Evolutionary conservation across 352 stramenopile species (phyloP).

Genomic region (Phytophthora pistaciae): DNA sequence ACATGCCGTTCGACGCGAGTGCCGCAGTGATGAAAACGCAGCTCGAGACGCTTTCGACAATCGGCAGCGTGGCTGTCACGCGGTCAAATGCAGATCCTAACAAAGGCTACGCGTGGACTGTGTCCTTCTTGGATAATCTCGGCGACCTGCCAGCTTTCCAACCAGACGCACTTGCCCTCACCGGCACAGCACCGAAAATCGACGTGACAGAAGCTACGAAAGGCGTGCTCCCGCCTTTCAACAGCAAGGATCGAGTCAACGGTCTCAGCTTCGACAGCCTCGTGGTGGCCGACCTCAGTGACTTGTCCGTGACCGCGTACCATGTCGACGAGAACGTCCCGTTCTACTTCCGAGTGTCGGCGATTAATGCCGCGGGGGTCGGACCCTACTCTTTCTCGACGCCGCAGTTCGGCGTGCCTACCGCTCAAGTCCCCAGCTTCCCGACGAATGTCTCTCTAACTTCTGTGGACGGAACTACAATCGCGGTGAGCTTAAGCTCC

Average conservation of each 20-base stretch:
- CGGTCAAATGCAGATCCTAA: constrained; percentile 92
- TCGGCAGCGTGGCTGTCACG: constrained; percentile 89
- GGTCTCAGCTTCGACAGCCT: constrained; percentile 88
- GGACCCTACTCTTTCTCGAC: constrained; percentile 76
- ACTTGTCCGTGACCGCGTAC: constrained; percentile 82
- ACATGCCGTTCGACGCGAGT: constrained; percentile 91
- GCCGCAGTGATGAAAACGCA: constrained; percentile 90
- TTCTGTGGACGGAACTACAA: constrained; percentile 89
- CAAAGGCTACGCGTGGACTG: constrained; percentile 92
- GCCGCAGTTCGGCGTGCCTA: constrained; percentile 88
- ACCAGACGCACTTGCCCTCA: constrained; percentile 88
- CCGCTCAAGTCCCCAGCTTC: constrained; percentile 75
- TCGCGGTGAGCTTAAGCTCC: constrained; percentile 81
- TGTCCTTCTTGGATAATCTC: constrained; percentile 94
- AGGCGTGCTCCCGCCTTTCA: constrained; percentile 92
- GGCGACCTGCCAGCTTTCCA: constrained; percentile 84
- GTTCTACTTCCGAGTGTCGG: constrained; percentile 96
- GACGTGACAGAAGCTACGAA: constrained; percentile 74
- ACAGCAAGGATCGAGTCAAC: constrained; percentile 87
- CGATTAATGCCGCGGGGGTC: constrained; percentile 90
- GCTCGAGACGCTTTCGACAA: constrained; percentile 90
- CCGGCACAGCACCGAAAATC: constrained; percentile 88
- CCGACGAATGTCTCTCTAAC: constrained; percentile 81
- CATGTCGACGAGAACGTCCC: constrained; percentile 94
- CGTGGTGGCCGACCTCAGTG: constrained; percentile 89